phyloP scores from a whole-genome alignment of 441 rosid species.

The Eruca vesicaria region DNA sequence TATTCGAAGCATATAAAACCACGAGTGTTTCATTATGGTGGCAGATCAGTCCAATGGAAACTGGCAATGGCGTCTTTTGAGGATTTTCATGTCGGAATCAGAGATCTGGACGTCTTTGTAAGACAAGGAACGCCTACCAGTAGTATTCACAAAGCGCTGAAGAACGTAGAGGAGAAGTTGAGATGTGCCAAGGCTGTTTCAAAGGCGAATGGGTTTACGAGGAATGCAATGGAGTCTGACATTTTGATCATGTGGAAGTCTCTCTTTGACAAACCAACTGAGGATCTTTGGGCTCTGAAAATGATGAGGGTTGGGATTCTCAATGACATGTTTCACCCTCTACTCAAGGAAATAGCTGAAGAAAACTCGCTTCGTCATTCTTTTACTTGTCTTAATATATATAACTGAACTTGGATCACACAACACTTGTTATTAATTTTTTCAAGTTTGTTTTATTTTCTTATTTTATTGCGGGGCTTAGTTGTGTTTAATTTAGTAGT shows the following conservation, averaged over 20 bases:
- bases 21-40: not conserved
- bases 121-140: not conserved
- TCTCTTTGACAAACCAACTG: not conserved
- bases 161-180: not conserved
- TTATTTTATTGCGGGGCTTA: not conserved
- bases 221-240: not conserved
- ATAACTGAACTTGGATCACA: not conserved
- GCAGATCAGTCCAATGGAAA: not conserved
- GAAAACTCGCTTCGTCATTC: not conserved
- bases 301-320: not conserved
- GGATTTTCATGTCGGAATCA: not conserved
- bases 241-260: not conserved
- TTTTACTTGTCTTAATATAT: not conserved
- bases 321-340: not conserved
- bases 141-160: not conserved
- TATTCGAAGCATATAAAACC: not conserved
- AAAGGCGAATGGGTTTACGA: not conserved
- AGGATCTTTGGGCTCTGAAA: not conserved
- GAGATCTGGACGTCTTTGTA: not conserved
- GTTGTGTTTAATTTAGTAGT: not conserved
- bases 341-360: not conserved
- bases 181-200: not conserved
- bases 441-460: not conserved
- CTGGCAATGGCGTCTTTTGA: not conserved
- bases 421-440: not conserved